Evolutionary conservation across 2,329 filamentous ascomycete species (phyloP), one percentile per base, ranked within the genome.

Genomic region (Cladophialophora bantiana): DNA sequence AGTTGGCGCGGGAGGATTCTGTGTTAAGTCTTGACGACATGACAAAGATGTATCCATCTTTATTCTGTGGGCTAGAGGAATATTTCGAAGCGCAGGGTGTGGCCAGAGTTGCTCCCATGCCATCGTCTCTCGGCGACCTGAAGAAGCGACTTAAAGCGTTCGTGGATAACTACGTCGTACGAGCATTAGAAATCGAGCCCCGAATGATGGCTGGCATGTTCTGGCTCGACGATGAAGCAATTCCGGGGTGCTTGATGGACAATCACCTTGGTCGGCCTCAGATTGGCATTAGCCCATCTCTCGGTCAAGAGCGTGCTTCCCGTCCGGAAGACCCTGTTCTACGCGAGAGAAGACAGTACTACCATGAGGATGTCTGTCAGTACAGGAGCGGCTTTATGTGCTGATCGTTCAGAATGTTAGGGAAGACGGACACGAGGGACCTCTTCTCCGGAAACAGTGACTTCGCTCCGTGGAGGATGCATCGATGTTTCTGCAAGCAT

Each of bases 341-440:
- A 42, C 59, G 53, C 38, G 54, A 57, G 26, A 50, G 59, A 35
- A 53, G 57, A 15, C 42, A 62, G 20, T 69, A 56, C 32, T 69
- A 66, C 40, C 57, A 67, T 34, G 67, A 69, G 40, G 54, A 66
- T 58, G 67, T 69, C 26, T 69, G 67, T 45, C 67, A 62, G 9
- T 67, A 69, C 50, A 35, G 64, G 15, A 69, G 67, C 20, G 67
- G 67, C 4, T 66, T 69, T 34, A 59, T 66, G 66, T 31, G 48
- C 15, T 62, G 59, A 62, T 31, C 3, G 36, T 13, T 32, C n/a
- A n/a, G n/a, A 20, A 9, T 26, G 3, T 2, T 26, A 26, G 13
- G 40, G 42, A 10, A 48, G 42, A 15, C 42, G 5, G 5, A 7
- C 4, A 13, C 38, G 38, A 13, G 38, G 4, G 13, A 40, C 9